These are phyloP conservation scores for Dactylis glomerata DNA, from an alignment of 176 grass and related monocot species.

Conservation along the genomic window DNA sequence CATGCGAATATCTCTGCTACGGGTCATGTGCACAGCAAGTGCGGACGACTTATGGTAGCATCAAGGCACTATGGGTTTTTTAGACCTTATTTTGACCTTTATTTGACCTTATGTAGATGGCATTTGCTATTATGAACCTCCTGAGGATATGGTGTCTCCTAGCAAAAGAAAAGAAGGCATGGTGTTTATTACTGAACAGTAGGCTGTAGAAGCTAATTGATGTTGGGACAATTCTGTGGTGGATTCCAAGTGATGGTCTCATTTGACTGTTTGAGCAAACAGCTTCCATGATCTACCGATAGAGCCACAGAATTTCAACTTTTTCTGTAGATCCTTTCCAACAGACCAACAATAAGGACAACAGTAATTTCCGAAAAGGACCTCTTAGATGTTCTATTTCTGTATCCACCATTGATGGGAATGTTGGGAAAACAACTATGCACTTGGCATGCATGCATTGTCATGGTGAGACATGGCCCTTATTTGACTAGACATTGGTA, in stretches of 20 bases:
- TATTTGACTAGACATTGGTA: not conserved
- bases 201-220: not conserved
- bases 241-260: not conserved
- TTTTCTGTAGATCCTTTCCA: not conserved
- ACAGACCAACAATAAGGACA: not conserved
- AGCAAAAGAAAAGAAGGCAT: not conserved
- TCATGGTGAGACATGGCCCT: not conserved
- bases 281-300: not conserved
- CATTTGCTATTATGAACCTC: conserved; percentile 12
- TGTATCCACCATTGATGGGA: not conserved
- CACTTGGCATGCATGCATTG: not conserved
- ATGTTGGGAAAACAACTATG: not conserved
- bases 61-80: not conserved
- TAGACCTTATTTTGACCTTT: not conserved
- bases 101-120: conserved; percentile 5
- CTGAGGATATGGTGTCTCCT: not conserved
- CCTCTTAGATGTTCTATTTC: not conserved
- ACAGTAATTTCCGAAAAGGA: not conserved
- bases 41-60: not conserved
- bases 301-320: not conserved
- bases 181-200: not conserved
- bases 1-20: not conserved
- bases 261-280: not conserved
- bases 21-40: not conserved
- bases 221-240: not conserved